Base-by-base conservation (phyloP, 805 yeast genomes). In the Myxozyma monticola region DNA sequence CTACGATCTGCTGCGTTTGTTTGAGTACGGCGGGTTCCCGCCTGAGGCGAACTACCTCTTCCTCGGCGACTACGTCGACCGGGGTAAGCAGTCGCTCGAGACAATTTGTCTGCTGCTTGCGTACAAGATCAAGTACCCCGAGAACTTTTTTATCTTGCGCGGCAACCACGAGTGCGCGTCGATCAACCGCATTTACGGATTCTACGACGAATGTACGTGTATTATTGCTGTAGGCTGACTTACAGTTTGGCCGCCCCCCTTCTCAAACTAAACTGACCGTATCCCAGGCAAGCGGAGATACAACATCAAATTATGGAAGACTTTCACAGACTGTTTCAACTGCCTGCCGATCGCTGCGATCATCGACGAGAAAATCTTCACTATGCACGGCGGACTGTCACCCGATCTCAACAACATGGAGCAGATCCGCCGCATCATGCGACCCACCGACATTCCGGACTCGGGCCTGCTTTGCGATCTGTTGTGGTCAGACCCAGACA, bases 111-210 rank as follows among this genome's bases (percentile, higher is more conserved):
- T 91, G 59, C 76, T 91, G 65, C 79, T 91, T 66, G 97, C 97
- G 37, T 91, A 91, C 77, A 91, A 91, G 75, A 91, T 91, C 72
- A 91, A 91, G 76, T 93, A 91, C 70, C 99, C 99, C 42, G 99
- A 91, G 72, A 91, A 91, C 75, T 91, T 91, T 68, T 91, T 91
- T 73, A 89, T 91, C 63, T 78, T 91, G 63, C 84, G 99, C 76
- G 99, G 99, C 60, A 91, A 91, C 74, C 99, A 91, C 76, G 99
- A 91, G 75, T 88, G 96, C 76, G 99, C 99, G 24, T 87, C 96
- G 34, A 91, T 93, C 69, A 91, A 91, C 74, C 85, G 98, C 75
- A 90, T 91, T 70, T 91, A 91, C 71, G 99, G 99, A 33, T 91
- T 91, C 71, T 91, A 91, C 74, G 99, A 91, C 73, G 99, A 91